These are phyloP conservation scores for Ceratocystis cacaofunesta DNA, from an alignment of 2,329 filamentous ascomycete genomes.

Conservation along the genomic window DNA sequence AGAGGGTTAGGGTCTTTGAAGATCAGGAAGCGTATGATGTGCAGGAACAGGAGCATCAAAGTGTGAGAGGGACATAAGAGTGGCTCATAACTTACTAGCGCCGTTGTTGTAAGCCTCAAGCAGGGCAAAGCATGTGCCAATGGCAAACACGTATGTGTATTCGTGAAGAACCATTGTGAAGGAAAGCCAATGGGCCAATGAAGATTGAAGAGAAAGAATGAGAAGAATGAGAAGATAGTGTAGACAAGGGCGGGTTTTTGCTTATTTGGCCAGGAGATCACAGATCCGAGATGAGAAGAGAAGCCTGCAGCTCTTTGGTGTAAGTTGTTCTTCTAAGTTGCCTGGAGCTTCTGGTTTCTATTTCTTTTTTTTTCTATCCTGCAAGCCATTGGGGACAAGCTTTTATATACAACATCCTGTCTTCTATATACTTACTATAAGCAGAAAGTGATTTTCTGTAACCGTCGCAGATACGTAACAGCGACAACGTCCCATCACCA, in stretches of 20 bases:
- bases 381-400: slow-evolving; percentile 8
- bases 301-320: neutral
- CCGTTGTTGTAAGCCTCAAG: slow-evolving; percentile 69
- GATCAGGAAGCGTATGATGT: neutral
- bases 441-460: neutral
- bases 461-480: neutral
- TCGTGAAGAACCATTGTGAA: slow-evolving; percentile 41
- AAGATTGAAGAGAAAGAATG: neutral
- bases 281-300: no score
- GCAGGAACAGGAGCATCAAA: neutral
- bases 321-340: neutral
- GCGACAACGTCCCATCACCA: neutral
- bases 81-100: slow-evolving; percentile 43
- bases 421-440: neutral
- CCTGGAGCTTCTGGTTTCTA: neutral
- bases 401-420: slow-evolving; percentile 10
- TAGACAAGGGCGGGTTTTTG: neutral
- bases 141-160: slow-evolving; percentile 59
- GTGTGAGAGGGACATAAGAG: neutral
- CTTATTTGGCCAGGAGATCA: neutral
- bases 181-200: neutral
- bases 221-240: neutral
- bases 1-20: slow-evolving; percentile 4
- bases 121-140: slow-evolving; percentile 61
- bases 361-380: neutral